Conservation (phyloP, 163 green algal genomes). For the Volvox carteri region DNA sequence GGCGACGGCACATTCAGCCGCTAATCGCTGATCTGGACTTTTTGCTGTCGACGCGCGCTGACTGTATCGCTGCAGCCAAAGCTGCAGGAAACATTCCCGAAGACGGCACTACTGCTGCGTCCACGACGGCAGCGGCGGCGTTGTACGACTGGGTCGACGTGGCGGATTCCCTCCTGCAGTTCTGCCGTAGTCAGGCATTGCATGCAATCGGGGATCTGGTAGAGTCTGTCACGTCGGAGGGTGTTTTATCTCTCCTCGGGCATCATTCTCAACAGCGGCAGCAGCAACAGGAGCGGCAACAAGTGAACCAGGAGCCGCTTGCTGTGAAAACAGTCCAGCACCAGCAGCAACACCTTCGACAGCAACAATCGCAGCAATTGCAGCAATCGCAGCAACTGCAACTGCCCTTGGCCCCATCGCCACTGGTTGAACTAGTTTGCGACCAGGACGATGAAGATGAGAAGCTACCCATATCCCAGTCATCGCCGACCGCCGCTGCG, state of each 20-base stretch:
- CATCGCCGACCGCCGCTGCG: background rate
- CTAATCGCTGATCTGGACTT: constrained; percentile 30
- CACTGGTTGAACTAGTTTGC: background rate
- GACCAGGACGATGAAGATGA: background rate
- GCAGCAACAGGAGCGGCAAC: background rate
- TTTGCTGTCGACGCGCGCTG: background rate
- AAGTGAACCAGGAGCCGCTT: background rate
- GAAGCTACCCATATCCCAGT: background rate
- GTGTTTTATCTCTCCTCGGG: too few relatives aligned
- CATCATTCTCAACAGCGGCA: too few relatives aligned
- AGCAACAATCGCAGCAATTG: background rate
- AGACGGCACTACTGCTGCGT: background rate
- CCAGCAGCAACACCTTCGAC: too few relatives aligned
- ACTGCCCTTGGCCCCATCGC: too few relatives aligned
- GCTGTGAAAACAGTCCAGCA: too few relatives aligned
- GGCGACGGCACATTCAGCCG: constrained; percentile 6
- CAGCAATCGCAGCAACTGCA: background rate
- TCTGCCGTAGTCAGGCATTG: background rate
- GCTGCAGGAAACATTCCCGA: background rate
- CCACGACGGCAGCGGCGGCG: background rate
- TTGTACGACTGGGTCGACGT: constrained; percentile 24
- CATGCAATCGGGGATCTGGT: background rate
- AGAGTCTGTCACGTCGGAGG: background rate
- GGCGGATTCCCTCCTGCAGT: background rate
- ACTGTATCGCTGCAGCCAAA: constrained; percentile 10